These are phyloP conservation scores for Serpula lacrymans DNA, from an alignment of 768 basidiomycete genomes.

Conservation along the genomic window DNA sequence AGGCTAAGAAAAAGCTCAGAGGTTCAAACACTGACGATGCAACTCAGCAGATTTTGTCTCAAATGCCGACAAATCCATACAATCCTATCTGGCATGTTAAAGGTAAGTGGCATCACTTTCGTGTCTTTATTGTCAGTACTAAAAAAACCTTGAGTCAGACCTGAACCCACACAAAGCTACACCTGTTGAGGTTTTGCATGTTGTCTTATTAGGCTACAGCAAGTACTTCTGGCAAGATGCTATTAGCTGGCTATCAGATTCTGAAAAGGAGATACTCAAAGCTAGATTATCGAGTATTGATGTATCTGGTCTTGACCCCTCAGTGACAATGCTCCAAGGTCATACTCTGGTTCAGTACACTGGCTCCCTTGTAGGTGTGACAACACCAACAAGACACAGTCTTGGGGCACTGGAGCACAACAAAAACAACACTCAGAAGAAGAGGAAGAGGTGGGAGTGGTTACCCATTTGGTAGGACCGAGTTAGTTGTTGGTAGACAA, in stretches of 20 bases:
- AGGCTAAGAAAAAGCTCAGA: too few species aligned
- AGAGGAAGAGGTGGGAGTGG: too few species aligned
- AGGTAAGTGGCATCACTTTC: constrained; percentile 7
- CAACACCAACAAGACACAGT: too few species aligned
- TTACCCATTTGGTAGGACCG: too few species aligned
- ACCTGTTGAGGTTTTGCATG: constrained; percentile 43
- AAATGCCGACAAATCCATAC: constrained; percentile 15
- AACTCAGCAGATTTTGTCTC: too few species aligned
- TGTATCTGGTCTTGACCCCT: constrained; percentile 1
- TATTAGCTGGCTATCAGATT: background rate
- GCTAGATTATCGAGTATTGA: background rate
- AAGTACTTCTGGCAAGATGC: constrained; percentile 48
- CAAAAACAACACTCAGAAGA: too few species aligned
- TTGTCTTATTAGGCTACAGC: constrained; percentile 41
- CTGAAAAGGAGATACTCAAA: background rate
- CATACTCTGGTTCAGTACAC: constrained; percentile 10
- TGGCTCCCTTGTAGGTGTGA: constrained; percentile 12
- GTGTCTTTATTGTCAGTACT: background rate
- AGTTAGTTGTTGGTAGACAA: too few species aligned
- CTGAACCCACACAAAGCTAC: constrained; percentile 42
- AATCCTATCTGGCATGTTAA: constrained; percentile 34
- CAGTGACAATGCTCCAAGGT: background rate
- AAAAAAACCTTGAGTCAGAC: constrained; percentile 23
- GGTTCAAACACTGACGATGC: too few species aligned
- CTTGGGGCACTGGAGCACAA: too few species aligned